phyloP scores from a whole-genome alignment of 2,329 filamentous ascomycete genomes.

The Rutstroemia sp. region DNA sequence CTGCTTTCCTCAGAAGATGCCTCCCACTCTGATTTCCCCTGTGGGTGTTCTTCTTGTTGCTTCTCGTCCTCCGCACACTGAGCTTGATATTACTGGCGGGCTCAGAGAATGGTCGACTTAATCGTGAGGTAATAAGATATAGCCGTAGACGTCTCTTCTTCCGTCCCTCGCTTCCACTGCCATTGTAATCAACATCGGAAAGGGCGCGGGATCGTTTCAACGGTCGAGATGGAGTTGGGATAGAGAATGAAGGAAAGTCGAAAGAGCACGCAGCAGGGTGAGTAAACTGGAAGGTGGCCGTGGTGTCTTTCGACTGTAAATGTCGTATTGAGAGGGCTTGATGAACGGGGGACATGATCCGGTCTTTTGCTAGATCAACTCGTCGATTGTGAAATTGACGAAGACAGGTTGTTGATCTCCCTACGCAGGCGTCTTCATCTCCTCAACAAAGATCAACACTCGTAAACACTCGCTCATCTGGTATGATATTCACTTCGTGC shows the following conservation, averaged over 20 bases:
- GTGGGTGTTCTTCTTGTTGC: constrained; percentile 36
- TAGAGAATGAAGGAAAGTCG: background rate
- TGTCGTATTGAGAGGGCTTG: too few species aligned
- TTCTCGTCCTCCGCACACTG: constrained; percentile 37
- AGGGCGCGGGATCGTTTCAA: constrained; percentile 29
- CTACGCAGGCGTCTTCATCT: constrained; percentile 24
- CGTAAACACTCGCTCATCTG: constrained; percentile 27
- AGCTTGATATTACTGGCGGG: constrained; percentile 60
- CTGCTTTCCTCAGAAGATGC: constrained; percentile 50
- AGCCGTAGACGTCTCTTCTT: constrained; percentile 63
- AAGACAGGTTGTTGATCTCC: too few species aligned
- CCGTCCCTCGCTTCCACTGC: constrained; percentile 18
- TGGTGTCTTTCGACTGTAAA: constrained; percentile 5
- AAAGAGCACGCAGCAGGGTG: background rate
- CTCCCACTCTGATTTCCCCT: background rate
- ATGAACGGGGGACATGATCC: too few species aligned
- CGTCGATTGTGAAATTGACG: too few species aligned
- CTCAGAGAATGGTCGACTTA: constrained; percentile 61
- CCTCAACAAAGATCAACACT: constrained; percentile 28
- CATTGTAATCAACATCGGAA: constrained; percentile 29
- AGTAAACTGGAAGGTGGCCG: constrained; percentile 12
- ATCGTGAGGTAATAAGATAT: constrained; percentile 59
- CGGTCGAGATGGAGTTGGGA: constrained; percentile 19
- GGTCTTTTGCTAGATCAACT: too few species aligned
- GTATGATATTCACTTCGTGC: background rate